Evolutionary conservation across 345 rosid genomes (phyloP).

Genomic region (Corymbia maculata): DNA sequence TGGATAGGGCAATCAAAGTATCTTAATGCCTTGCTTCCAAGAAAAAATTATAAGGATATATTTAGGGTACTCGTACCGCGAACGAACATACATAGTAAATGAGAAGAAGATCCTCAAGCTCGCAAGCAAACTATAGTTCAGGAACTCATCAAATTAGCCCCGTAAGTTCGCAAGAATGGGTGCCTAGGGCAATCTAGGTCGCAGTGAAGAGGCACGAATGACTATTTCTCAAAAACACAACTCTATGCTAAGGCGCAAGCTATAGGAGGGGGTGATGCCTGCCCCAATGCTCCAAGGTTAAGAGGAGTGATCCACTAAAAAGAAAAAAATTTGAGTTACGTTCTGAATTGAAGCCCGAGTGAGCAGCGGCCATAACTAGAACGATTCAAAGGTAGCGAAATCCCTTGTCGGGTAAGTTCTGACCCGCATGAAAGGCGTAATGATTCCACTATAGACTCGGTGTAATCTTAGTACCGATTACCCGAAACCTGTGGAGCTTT

Average conservation of each 20-base stretch:
- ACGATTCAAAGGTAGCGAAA: background rate
- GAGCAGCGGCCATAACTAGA: rapidly evolving
- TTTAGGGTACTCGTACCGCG: rapidly evolving
- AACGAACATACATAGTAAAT: background rate
- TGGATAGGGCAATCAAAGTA: rapidly evolving
- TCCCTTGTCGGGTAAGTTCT: background rate
- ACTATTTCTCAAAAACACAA: background rate
- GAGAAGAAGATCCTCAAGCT: background rate
- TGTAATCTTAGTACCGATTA: no score
- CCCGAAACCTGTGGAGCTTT: no score
- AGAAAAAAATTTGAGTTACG: rapidly evolving
- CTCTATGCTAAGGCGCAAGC: background rate
- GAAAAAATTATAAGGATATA: background rate
- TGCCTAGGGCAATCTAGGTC: background rate
- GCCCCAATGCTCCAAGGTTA: background rate
- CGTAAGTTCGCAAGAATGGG: background rate
- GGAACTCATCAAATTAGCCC: background rate
- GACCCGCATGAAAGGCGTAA: no score
- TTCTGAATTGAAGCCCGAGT: background rate
- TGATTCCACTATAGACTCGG: no score
- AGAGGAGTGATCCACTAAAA: background rate
- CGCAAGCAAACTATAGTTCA: background rate
- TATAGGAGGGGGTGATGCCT: rapidly evolving
- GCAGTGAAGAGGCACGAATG: background rate
- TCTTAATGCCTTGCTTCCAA: background rate